Base-by-base conservation (phyloP, 306 rosid genomes). In the Corylus avellana region DNA sequence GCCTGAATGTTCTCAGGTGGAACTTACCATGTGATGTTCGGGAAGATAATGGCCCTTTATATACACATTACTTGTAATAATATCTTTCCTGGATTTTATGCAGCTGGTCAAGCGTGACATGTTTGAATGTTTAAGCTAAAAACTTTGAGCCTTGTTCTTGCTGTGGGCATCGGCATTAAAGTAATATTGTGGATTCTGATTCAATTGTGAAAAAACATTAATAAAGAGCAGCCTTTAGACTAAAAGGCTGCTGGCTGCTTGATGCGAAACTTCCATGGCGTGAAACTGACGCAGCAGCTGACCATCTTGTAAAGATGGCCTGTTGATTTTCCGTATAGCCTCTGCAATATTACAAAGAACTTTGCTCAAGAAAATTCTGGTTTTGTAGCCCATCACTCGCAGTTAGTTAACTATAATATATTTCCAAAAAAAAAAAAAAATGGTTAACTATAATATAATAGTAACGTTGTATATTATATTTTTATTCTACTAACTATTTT, bases 181-280 rank as follows among this genome's bases (percentile, higher is more conserved):
- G 67, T 37, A 8, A 68, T 78, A 56, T 74, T 73, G 82, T 78
- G 0, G 82, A 78, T 73, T 83, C 77, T n/a, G 86, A 83, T 59
- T 74, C 86, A 18, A 2, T 57, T 11, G 86, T 82, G 53, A 58
- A 74, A 20, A 78, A 59, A 1, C 27, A 69, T 82, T 37, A 78
- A 82, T 68, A 22, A 50, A 39, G 68, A 58, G 4, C 63, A 44
- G 20, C 44, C 77, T 55, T 9, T 47, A 29, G 85, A 83, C 57
- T 54, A 29, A 48, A 84, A 80, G 84, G 89, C 90, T 57, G 32
- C 20, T 29, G 20, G 27, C 68, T 89, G 81, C 78, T 44, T 91
- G 85, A 82, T 47, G 55, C 58, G 35, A 32, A 32, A 32, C 35
- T 32, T 32, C 35, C 35, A 32, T 32, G 35, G 35, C 35, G 35